Evolutionary conservation across 176 grass and related monocot genomes (phyloP), one percentile per base, ranked within the genome.

Genomic region (Oryza nivara): DNA sequence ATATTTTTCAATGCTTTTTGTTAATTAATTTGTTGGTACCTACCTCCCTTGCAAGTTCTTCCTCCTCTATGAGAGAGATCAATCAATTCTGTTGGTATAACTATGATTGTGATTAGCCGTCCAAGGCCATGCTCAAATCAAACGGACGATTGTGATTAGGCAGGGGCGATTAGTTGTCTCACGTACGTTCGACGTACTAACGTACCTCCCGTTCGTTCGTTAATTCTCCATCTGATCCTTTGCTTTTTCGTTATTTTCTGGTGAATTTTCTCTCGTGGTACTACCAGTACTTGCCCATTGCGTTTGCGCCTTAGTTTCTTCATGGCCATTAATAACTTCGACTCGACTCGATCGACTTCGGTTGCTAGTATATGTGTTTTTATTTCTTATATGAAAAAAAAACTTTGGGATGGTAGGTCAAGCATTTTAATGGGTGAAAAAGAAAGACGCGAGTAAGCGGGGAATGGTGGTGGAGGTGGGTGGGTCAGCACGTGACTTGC

Each of bases 61-160:
- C 17, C 5, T 56, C 51, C 6, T 84, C 71, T 47, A 65, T 72
- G 20, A 63, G 84, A 85, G 90, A 86, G 67, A 72, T 79, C 80
- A 92, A 94, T 85, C 67, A 84, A 86, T 92, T 92, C 85, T 67
- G 85, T 89, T 88, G 70, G 80, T 84, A 88, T 70, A 89, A 94
- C 74, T 74, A 34, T 73, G 67, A 73, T 68, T 34, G 46, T 82
- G 80, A 78, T 81, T 64, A 86, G 54, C 20, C 32, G 1, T 64
- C 34, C 48, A 25, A 73, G 46, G n/a, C 40, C 5, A 8, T 14
- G 34, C n/a, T 6, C 26, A 73, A 75, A 40, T 47, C 14, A 25
- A 60, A 80, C 30, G 20, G 67, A 78, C n/a, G 35, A 68, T 36
- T 17, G 51, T 54, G 82, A 89, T 74, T 85, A 67, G 19, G 82